Evolutionary conservation across 345 rosid species (phyloP), one percentile per base, ranked within the genome.

Genomic region (Microcos paniculata): DNA sequence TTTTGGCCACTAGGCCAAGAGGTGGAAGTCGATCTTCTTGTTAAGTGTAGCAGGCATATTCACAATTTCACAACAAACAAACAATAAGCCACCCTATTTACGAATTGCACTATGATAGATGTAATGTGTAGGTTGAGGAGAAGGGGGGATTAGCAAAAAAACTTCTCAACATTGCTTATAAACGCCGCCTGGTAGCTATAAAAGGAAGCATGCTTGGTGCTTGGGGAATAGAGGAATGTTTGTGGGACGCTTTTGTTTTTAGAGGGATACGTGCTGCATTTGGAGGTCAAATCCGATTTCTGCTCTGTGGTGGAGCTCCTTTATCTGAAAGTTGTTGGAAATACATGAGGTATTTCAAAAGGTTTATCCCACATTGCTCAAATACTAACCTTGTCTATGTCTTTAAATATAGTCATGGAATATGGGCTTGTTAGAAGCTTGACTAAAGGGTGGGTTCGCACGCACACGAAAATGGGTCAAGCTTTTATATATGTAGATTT

Each of bases 131-230:
- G 98, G 97, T 94, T 70, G 92, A 89, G 69, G 91, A 87, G 78
- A 91, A 88, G 74, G 98, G 97, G 48, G 94, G 96, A 4, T 57
- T 92, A 35, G 84, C 82, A 12, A 90, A 88, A 83, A 89, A 72
- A 19, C 92, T 92, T 52, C 91, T 94, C 69, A 64, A 88, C 80
- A 74, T 89, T 80, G 91, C 84, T 48, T 94, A 87, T 85, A 88
- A 86, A 67, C 92, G 97, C 15, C 83, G 86, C 43, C 69, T 90
- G 51, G 85, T 90, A 52, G 94, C 97, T 43, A 76, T 92, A 72
- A 85, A 94, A 81, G 97, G 98, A 81, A 94, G 90, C 83, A 90
- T 91, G 92, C 82, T 92, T 85, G 98, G 98, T 79, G 97, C 98
- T 43, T 88, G 94, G 93, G 94, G 95, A 65, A 72, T 88, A 75